Evolutionary conservation across 805 yeast species (phyloP).

Genomic region (Isabelozyma gotoi): DNA sequence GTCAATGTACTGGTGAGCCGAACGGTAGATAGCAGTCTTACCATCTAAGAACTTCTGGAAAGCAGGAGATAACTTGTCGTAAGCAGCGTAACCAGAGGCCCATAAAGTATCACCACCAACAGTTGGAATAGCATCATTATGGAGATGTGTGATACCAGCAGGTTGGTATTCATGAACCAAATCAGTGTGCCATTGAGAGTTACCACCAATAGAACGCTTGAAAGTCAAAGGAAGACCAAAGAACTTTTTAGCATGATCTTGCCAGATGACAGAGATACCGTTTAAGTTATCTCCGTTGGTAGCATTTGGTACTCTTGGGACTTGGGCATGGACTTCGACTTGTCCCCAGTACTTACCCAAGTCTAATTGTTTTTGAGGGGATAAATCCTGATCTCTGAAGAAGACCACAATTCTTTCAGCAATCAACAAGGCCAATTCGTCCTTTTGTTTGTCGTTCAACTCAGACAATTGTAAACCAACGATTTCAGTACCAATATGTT

Average conservation of each 20-base stretch:
- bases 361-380: conserved; percentile 30
- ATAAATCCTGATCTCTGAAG: conserved; percentile 30
- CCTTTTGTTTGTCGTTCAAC: conserved; percentile 24
- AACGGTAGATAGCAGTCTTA: conserved; percentile 43
- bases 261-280: conserved; percentile 45
- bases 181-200: conserved; percentile 36
- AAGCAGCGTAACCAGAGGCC: conserved; percentile 59
- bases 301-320: conserved; percentile 18
- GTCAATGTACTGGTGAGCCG: conserved; percentile 43
- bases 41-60: conserved; percentile 53
- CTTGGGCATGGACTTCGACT: conserved; percentile 30
- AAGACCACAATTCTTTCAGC: conserved; percentile 31
- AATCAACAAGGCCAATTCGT: conserved; percentile 27
- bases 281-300: conserved; percentile 11
- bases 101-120: conserved; percentile 60
- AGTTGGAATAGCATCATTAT: conserved; percentile 39
- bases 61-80: conserved; percentile 53
- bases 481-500: conserved; percentile 28
- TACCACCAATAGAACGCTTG: conserved; percentile 23
- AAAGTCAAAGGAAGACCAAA: conserved; percentile 26
- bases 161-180: conserved; percentile 37
- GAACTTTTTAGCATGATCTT: conserved; percentile 29
- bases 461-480: conserved; percentile 28
- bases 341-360: conserved; percentile 29
- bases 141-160: conserved; percentile 39